phyloP scores from a whole-genome alignment of 1,284 basidiomycete genomes.

The Ceratobasidium theobromae region DNA sequence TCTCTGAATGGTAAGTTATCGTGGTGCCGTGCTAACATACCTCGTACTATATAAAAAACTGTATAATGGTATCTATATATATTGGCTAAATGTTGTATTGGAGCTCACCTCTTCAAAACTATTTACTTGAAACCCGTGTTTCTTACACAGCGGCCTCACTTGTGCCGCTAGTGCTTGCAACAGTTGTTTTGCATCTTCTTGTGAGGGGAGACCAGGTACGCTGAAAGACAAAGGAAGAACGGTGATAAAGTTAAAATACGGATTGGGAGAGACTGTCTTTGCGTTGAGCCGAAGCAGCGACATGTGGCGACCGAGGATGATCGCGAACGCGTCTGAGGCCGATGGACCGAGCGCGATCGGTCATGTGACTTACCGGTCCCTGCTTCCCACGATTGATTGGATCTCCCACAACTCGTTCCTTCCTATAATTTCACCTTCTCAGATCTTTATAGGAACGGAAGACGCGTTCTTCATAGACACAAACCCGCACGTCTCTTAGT shows the following conservation, averaged over 20 bases:
- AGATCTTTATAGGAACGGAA: no score
- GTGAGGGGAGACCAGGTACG: conserved; percentile 28
- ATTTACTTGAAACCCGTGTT: conserved; percentile 70
- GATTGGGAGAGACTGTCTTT: conserved; percentile 68
- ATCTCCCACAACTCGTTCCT: not conserved
- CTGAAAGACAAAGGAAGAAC: conserved; percentile 51
- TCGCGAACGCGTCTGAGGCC: not conserved
- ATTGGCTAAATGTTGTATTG: not conserved
- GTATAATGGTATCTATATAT: no score
- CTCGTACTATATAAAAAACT: conserved; percentile 33
- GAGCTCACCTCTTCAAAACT: conserved; percentile 73
- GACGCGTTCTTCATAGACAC: no score
- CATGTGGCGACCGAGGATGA: conserved; percentile 48
- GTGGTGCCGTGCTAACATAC: not conserved
- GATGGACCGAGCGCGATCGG: not conserved
- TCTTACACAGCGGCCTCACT: conserved; percentile 76
- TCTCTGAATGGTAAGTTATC: not conserved
- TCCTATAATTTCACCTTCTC: not conserved
- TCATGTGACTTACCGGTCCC: conserved; percentile 10
- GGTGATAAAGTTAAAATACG: conserved; percentile 71
- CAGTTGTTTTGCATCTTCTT: conserved; percentile 57
- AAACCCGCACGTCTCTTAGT: not conserved
- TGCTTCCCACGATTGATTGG: conserved; percentile 14
- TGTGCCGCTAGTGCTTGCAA: conserved; percentile 76
- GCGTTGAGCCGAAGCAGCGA: conserved; percentile 71